A percentile compares a stretch with the other conserved stretches of the same genome.
Evolutionary conservation across 2,329 filamentous ascomycete genomes (phyloP).

Genomic region (Pestalotiopsis sp.): DNA sequence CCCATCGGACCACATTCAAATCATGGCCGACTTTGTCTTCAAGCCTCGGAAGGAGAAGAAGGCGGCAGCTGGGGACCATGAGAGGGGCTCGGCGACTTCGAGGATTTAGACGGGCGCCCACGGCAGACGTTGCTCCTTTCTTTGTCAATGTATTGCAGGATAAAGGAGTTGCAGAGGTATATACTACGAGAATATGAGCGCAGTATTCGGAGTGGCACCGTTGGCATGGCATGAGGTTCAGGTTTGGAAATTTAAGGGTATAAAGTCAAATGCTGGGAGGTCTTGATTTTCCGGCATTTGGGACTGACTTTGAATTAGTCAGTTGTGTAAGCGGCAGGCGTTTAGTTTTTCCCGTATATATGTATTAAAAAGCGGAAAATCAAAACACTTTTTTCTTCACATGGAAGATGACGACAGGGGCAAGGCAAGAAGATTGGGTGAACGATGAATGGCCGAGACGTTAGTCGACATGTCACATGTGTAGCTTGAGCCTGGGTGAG

Average conservation of each 20-base stretch:
- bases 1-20: constrained; percentile 87
- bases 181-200: constrained; percentile 1
- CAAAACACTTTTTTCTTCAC: not conserved
- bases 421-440: too few relatives aligned
- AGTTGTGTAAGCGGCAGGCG: not conserved
- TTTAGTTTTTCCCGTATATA: not conserved
- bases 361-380: not conserved
- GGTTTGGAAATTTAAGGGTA: constrained; percentile 7
- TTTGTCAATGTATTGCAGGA: not conserved
- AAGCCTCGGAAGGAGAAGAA: constrained; percentile 86
- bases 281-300: not conserved
- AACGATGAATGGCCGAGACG: too few relatives aligned
- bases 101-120: not conserved
- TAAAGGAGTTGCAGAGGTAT: not conserved
- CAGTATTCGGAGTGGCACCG: not conserved
- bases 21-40: constrained; percentile 87
- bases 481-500: too few relatives aligned
- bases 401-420: too few relatives aligned
- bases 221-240: not conserved
- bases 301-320: not conserved
- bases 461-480: too few relatives aligned
- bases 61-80: constrained; percentile 16
- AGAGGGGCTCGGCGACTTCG: not conserved
- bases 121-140: not conserved
- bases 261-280: not conserved